These are phyloP conservation scores for Debaryomyces tyrocola DNA, from an alignment of 805 yeast species.

Conservation along the genomic window DNA sequence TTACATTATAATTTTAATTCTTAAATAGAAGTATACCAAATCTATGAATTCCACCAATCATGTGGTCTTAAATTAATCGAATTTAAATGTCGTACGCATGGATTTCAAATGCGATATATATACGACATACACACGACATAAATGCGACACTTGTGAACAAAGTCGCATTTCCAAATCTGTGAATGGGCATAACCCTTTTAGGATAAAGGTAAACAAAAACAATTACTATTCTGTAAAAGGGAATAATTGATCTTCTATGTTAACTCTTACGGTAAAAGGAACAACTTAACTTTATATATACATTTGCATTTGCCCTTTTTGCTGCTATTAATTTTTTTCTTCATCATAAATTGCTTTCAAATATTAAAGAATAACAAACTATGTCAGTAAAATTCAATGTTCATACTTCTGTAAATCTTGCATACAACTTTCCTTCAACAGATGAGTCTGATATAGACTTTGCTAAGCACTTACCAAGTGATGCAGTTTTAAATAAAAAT, in stretches of 20 bases:
- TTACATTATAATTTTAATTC: too few species aligned
- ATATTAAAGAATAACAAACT: neutral
- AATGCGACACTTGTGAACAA: too few species aligned
- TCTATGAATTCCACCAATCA: too few species aligned
- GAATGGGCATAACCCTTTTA: neutral
- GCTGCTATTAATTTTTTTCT: neutral
- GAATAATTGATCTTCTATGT: neutral
- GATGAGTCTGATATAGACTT: neutral
- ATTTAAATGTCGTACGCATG: neutral
- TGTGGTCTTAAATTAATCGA: too few species aligned
- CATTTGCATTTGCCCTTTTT: neutral
- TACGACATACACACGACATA: too few species aligned
- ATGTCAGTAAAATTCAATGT: conserved; percentile 7
- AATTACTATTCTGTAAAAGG: conserved; percentile 10
- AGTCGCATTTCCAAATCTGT: neutral
- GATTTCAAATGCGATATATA: neutral
- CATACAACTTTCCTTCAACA: conserved; percentile 12
- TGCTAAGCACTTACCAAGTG: conserved; percentile 7
- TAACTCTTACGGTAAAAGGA: too few species aligned
- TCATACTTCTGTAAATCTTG: conserved; percentile 12
- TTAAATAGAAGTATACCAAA: too few species aligned
- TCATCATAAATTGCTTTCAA: neutral
- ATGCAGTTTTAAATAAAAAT: conserved; percentile 11
- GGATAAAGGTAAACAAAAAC: conserved; percentile 12
- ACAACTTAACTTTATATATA: conserved; percentile 1